These are phyloP conservation scores for Podospora fimiseda DNA, from an alignment of 495 filamentous ascomycete species.

Conservation along the genomic window DNA sequence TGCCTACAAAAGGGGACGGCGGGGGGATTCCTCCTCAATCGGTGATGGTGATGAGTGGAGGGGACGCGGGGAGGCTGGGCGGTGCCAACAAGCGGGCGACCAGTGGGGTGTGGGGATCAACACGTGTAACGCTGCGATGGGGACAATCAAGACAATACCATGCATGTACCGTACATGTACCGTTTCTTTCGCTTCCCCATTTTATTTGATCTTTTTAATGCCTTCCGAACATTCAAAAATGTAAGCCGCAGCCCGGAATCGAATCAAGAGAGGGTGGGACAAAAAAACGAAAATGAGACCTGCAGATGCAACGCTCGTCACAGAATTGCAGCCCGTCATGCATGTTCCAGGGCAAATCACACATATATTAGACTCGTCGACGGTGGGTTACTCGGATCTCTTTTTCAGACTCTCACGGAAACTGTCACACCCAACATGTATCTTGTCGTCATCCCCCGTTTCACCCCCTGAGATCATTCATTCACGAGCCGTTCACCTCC, in stretches of 20 bases:
- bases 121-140: slow-evolving; percentile 21
- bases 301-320: not conserved
- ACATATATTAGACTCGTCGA: not conserved
- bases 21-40: not conserved
- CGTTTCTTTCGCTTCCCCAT: not conserved
- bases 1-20: not conserved
- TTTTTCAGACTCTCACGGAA: too few species aligned
- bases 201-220: not conserved
- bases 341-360: not conserved
- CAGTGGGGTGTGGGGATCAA: slow-evolving; percentile 6
- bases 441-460: too few species aligned
- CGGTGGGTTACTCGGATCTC: too few species aligned
- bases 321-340: not conserved
- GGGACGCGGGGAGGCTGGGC: not conserved
- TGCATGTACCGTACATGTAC: slow-evolving; percentile 4
- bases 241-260: too few species aligned
- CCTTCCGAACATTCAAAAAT: not conserved
- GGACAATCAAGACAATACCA: slow-evolving; percentile 4
- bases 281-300: not conserved
- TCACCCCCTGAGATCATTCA: too few species aligned
- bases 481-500: too few species aligned
- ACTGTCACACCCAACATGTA: too few species aligned
- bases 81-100: not conserved
- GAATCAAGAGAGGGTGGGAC: too few species aligned
- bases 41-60: not conserved